phyloP scores from a whole-genome alignment of 129 eudicot genomes.

The carrot (Daucus carota) region DNA sequence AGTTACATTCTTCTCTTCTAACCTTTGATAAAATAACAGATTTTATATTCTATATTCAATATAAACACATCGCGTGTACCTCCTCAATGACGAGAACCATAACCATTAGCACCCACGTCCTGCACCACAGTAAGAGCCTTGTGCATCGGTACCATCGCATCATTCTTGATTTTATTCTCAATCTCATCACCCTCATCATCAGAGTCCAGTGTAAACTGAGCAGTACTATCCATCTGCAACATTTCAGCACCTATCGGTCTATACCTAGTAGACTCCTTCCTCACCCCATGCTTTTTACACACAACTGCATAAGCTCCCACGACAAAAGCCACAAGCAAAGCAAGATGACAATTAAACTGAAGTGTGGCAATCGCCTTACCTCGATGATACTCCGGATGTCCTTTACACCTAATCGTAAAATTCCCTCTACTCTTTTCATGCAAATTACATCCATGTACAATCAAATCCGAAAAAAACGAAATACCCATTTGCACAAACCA shows the following conservation, averaged over 20 bases:
- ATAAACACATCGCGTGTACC: slow-evolving; percentile 17
- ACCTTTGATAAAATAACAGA: slow-evolving; percentile 13
- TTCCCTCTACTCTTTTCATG: slow-evolving; percentile 73
- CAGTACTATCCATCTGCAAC: slow-evolving; percentile 37
- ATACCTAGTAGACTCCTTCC: slow-evolving; percentile 32
- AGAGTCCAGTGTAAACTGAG: slow-evolving; percentile 67
- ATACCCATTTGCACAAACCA: slow-evolving; percentile 96
- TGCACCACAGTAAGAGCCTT: slow-evolving; percentile 26
- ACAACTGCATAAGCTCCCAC: slow-evolving; percentile 45
- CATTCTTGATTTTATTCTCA: slow-evolving; percentile 34
- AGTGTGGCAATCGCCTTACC: slow-evolving; percentile 75
- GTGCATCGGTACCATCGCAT: slow-evolving; percentile 25
- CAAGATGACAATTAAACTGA: slow-evolving; percentile 80
- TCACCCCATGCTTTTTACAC: slow-evolving; percentile 46
- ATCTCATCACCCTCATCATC: slow-evolving; percentile 57
- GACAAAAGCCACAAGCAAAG: slow-evolving; percentile 52
- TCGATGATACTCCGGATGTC: slow-evolving; percentile 81
- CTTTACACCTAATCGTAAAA: slow-evolving; percentile 69
- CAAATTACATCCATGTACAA: slow-evolving; percentile 58
- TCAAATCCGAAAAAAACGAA: slow-evolving; percentile 54
- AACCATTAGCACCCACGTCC: slow-evolving; percentile 47
- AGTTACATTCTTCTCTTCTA: slow-evolving; percentile 10
- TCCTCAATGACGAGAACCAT: slow-evolving; percentile 60
- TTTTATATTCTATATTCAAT: not conserved
- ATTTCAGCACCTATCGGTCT: slow-evolving; percentile 67